A percentile compares a stretch with the other conserved stretches of the same genome.
phyloP scores from a whole-genome alignment of 495 filamentous ascomycete species.

The Cetradonia linearis region DNA sequence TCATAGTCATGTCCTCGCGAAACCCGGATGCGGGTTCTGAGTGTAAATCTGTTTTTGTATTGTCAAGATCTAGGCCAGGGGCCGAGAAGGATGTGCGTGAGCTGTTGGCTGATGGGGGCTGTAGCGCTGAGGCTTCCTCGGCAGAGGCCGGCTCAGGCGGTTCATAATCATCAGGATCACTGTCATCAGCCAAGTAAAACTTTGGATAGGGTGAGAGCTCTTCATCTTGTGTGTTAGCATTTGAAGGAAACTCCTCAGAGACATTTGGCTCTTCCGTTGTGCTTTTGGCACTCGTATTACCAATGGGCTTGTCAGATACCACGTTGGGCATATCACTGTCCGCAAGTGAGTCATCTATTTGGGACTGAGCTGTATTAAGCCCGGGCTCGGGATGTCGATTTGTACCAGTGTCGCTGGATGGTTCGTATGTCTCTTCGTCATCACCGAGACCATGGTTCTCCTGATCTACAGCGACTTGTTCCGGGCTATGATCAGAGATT shows the following conservation, averaged over 20 bases:
- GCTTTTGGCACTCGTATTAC: not conserved
- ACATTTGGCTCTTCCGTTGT: not conserved
- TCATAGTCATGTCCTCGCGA: not conserved
- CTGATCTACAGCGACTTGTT: conserved; percentile 1
- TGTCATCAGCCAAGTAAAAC: conserved; percentile 6
- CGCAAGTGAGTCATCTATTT: not conserved
- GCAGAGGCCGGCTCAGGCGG: conserved; percentile 43
- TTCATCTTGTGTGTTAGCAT: not conserved
- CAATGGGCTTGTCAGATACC: not conserved
- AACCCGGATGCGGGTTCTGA: not conserved
- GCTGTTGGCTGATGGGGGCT: not conserved
- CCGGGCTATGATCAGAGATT: conserved; percentile 10
- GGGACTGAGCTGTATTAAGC: not conserved
- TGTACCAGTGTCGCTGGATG: conserved; percentile 12
- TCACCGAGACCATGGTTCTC: not conserved
- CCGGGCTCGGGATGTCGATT: not conserved
- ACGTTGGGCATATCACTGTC: not conserved
- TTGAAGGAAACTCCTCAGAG: not conserved
- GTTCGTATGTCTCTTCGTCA: conserved; percentile 17
- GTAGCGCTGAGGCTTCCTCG: conserved; percentile 19
- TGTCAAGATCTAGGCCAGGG: not conserved
- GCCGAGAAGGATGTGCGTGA: conserved; percentile 10
- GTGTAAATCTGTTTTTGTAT: not conserved
- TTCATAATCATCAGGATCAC: conserved; percentile 46
- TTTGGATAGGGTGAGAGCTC: not conserved